Percentiles rank a stretch among this genome's conserved stretches.
Conservation (phyloP, 2,329 filamentous ascomycete species). For the Pestalotiopsis sp. region DNA sequence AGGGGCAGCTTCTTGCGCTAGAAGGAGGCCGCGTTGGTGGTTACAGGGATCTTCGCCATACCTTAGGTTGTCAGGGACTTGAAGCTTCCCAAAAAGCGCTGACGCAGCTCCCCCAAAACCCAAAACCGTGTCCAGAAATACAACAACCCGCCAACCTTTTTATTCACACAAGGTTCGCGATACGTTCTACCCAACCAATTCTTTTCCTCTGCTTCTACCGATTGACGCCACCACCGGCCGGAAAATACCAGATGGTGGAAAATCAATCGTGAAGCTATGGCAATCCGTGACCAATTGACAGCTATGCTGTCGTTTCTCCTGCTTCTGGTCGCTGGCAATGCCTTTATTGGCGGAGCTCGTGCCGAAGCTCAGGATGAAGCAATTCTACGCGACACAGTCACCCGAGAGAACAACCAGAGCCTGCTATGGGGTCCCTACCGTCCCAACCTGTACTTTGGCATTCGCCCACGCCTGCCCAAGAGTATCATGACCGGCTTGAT, state of each 20-base stretch:
- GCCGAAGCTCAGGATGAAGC: conserved; percentile 32
- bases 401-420: conserved; percentile 72
- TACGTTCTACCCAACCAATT: neutral
- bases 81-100: neutral
- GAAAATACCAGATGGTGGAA: neutral
- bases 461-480: conserved; percentile 79
- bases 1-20: neutral
- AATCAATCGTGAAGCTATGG: conserved; percentile 23
- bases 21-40: neutral
- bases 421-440: conserved; percentile 96
- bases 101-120: conserved; percentile 7
- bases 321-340: conserved; percentile 18
- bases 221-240: neutral
- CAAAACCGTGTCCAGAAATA: conserved; percentile 14
- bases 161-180: neutral
- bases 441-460: conserved; percentile 92
- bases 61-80: neutral
- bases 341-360: conserved; percentile 13
- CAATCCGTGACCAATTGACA: conserved; percentile 30
- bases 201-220: neutral
- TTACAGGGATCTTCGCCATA: neutral
- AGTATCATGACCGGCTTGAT: conserved; percentile 82
- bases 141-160: neutral
- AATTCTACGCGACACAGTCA: conserved; percentile 50
- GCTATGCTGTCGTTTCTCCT: conserved; percentile 32